Base-by-base conservation (phyloP, 2,329 filamentous ascomycete genomes). In the Huntiella moniliformis region DNA sequence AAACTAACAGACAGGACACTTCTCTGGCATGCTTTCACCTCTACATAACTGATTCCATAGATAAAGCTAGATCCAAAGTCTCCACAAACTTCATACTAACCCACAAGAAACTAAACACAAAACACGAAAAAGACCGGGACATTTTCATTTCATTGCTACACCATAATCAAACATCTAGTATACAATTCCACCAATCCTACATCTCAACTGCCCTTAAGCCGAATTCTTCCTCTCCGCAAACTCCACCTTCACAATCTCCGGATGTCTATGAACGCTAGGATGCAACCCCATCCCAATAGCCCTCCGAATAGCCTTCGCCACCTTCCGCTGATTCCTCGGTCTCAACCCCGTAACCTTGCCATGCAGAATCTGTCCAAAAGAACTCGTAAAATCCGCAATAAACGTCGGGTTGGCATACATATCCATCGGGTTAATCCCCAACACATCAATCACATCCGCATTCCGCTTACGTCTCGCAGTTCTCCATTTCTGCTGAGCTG, bases 401-500 rank as follows among this genome's bases (percentile, higher is more conserved):
- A 98, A 74, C 34, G 82, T 76, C 60, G 93, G 93, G 64, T 98
- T 98, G 86, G 86, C 85, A 64, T 96, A 98, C 63, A 91, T 75
- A 53, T 82, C 73, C 49, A 91, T 55, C 11, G 91, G 88, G 54
- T 85, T 80, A 50, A 95, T 67, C 16, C 78, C 80, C 57, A 95
- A 60, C 35, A 79, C 65, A 60, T 95, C 86, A 52, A 95, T 76
- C 5, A 82, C 74, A 60, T 98, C 88, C 45, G 59, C 67, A 36
- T 68, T 64, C 47, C 74, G 73, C 16, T 66, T 61, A 50, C 71
- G 71, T 28, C 22, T 28, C 52, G 63, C 63, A 58, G 64, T 68
- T 60, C 71, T 77, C 80, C 82, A 94, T 67, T 93, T 93, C 57
- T 64, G 64, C 75, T 82, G 79, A 71, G 95, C 87, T 33, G 67